Conservation (phyloP, 208 protist species). For the Crithidia brevicula region DNA sequence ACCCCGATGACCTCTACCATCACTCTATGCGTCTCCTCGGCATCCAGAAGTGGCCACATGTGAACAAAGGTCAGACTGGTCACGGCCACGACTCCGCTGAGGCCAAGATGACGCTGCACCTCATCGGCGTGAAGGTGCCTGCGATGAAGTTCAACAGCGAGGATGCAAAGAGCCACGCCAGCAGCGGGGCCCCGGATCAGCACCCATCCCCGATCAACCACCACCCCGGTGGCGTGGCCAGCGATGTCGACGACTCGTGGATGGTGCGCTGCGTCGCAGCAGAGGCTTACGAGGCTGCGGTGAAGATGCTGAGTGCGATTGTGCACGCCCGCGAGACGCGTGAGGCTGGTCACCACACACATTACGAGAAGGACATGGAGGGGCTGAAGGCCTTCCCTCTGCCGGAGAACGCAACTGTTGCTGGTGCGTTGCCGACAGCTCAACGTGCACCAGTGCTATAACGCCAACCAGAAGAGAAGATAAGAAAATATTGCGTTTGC, state of each 20-base stretch:
- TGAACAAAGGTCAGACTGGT: neutral
- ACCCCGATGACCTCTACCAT: constrained; percentile 3
- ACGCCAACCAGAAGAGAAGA: no score
- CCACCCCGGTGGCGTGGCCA: neutral
- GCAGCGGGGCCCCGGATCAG: neutral
- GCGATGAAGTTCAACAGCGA: neutral
- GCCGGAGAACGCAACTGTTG: neutral
- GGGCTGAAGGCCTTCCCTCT: neutral
- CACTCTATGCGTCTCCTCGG: constrained; percentile 2
- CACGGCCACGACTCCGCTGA: constrained; percentile 3
- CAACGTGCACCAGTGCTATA: neutral
- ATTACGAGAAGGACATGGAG: neutral
- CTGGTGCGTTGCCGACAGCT: neutral
- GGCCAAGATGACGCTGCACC: constrained; percentile 8
- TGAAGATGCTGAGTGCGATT: neutral
- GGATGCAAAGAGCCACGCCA: neutral
- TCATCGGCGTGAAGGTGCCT: neutral
- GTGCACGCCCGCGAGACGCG: neutral
- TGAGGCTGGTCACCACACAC: neutral
- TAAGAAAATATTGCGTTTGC: no score
- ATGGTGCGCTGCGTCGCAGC: neutral
- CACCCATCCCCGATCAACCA: neutral
- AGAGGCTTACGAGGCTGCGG: neutral
- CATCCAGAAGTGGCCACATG: neutral
- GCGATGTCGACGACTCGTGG: neutral